Evolutionary conservation across 345 rosid species (phyloP).

Genomic region (Arabidopsis thaliana): TAIR10.1 NC_003076.8:9189501-9190000

Average conservation of each 20-base stretch:
- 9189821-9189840: conserved; percentile 72
- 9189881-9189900: conserved; percentile 4
- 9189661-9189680: conserved; percentile 79
- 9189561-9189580: background rate
- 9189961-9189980: conserved; percentile 74
- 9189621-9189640: conserved; percentile 81
- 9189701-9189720: conserved; percentile 57
- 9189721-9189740: conserved; percentile 52
- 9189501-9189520: conserved; percentile 6
- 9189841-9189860: conserved; percentile 94
- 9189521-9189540: conserved; percentile 24
- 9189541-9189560: background rate
- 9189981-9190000: conserved; percentile 92
- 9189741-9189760: conserved; percentile 67
- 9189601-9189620: conserved; percentile 8
- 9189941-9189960: conserved; percentile 13
- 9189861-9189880: conserved; percentile 91
- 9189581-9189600: conserved; percentile 37
- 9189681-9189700: conserved; percentile 76
- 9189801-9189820: conserved; percentile 90
- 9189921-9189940: background rate
- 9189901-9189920: background rate
- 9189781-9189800: conserved; percentile 93
- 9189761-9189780: conserved; percentile 95
- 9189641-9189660: conserved; percentile 79